These are phyloP conservation scores for Trichoderma guizhouense DNA, from an alignment of 2,329 filamentous ascomycete species.

Conservation along the genomic window DNA sequence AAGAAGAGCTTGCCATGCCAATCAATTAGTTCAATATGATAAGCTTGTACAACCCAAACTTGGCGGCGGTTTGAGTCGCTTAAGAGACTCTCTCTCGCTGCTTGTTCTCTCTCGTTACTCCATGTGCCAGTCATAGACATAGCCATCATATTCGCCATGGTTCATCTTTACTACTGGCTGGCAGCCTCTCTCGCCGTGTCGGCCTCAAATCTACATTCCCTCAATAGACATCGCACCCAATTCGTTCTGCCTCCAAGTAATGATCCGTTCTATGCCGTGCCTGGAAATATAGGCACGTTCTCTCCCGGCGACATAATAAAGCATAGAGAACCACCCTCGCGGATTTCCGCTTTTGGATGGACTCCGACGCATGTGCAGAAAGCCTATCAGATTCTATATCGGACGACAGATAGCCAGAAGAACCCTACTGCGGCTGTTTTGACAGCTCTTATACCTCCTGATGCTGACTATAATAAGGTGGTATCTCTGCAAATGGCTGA, in stretches of 20 bases:
- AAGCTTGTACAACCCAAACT: neutral
- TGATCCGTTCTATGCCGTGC: constrained; percentile 22
- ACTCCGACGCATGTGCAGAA: constrained; percentile 22
- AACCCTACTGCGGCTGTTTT: constrained; percentile 36
- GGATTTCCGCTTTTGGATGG: constrained; percentile 18
- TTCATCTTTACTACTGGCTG: neutral
- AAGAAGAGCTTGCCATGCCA: neutral
- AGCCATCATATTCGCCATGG: neutral
- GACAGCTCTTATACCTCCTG: constrained; percentile 37
- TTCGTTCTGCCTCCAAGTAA: constrained; percentile 9
- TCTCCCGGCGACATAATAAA: constrained; percentile 19
- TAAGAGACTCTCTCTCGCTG: neutral
- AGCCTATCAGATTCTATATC: constrained; percentile 37
- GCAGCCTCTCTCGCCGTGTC: neutral
- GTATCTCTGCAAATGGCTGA: constrained; percentile 43
- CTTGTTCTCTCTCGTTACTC: neutral
- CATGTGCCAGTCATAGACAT: neutral
- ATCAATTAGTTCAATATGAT: neutral
- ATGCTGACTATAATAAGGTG: constrained; percentile 29
- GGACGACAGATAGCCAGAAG: constrained; percentile 36
- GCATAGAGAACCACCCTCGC: constrained; percentile 15
- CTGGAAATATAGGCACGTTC: neutral
- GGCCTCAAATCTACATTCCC: neutral
- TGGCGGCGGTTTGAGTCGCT: neutral
- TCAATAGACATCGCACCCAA: neutral